Conservation (phyloP, 1,139 yeast genomes). For the Hyphopichia khmerensis region DNA sequence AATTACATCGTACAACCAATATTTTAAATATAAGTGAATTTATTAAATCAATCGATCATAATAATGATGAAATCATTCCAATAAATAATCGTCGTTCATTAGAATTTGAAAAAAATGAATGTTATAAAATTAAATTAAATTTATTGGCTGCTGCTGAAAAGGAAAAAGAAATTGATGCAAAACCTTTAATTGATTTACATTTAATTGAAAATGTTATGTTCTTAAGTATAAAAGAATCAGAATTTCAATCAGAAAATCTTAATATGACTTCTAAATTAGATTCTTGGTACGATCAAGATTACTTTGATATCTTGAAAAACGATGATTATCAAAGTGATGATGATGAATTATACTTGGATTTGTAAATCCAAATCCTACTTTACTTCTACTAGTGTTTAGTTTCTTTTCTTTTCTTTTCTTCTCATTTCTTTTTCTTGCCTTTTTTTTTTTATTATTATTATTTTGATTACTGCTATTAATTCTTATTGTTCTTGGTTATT, state of each 20-base stretch:
- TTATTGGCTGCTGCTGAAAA: conserved; percentile 12
- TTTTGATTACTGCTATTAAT: too few species aligned
- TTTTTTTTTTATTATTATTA: background rate
- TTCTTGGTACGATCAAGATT: conserved; percentile 19
- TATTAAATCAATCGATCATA: conserved; percentile 15
- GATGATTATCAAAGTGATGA: conserved; percentile 18
- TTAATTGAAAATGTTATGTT: conserved; percentile 29
- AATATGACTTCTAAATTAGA: conserved; percentile 3
- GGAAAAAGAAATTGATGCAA: conserved; percentile 11
- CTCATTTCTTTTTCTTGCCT: background rate
- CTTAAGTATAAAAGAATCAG: conserved; percentile 8
- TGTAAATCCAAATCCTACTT: background rate
- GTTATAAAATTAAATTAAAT: conserved; percentile 12
- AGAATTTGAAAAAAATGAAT: conserved; percentile 23
- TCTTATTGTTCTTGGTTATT: background rate
- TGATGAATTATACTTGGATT: conserved; percentile 7
- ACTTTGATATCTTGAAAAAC: conserved; percentile 14
- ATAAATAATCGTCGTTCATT: conserved; percentile 24
- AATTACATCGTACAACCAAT: conserved; percentile 23
- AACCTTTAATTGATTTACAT: conserved; percentile 11
- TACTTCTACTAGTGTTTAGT: too few species aligned
- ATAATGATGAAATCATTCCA: conserved; percentile 15
- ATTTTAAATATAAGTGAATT: conserved; percentile 22
- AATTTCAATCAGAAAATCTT: background rate
- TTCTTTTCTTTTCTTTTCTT: background rate